Percentiles rank a stretch among this genome's conserved stretches.
Conservation (phyloP, 306 rosid species). For the Vachellia pachyceras region DNA sequence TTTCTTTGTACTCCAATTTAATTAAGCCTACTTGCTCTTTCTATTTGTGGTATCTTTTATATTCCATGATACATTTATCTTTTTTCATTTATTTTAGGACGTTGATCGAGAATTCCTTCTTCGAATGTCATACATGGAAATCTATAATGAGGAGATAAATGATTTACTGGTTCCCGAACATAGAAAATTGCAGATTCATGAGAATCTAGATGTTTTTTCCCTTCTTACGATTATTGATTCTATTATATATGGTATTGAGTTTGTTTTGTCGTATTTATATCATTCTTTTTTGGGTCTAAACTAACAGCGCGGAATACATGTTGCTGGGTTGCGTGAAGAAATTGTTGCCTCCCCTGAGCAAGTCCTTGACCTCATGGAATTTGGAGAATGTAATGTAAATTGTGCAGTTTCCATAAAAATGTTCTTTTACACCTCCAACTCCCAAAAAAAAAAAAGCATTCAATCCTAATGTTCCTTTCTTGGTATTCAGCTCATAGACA, state of each 20-base stretch:
- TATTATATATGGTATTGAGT: constrained; percentile 15
- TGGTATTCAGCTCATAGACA: constrained; percentile 86
- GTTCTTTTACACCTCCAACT: background rate
- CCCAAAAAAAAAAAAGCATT: background rate
- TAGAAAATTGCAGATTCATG: constrained; percentile 95
- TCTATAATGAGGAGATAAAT: constrained; percentile 92
- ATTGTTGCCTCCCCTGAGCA: constrained; percentile 92
- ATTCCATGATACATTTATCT: background rate
- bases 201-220: constrained; percentile 74
- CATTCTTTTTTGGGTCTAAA: constrained; percentile 28
- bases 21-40: constrained; percentile 3
- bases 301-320: constrained; percentile 90
- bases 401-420: constrained; percentile 2
- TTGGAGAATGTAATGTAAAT: constrained; percentile 76
- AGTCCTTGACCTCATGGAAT: constrained; percentile 81
- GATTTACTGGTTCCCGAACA: constrained; percentile 96
- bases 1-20: background rate
- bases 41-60: background rate
- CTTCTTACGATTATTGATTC: background rate
- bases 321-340: constrained; percentile 96
- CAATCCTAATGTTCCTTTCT: background rate
- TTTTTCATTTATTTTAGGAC: constrained; percentile 54
- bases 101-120: constrained; percentile 87
- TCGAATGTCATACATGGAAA: constrained; percentile 99
- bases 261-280: constrained; percentile 28